A percentile compares a stretch with the other conserved stretches of the same genome.
phyloP scores from a whole-genome alignment of 1,139 yeast genomes.

The Lodderomyces beijingensis region DNA sequence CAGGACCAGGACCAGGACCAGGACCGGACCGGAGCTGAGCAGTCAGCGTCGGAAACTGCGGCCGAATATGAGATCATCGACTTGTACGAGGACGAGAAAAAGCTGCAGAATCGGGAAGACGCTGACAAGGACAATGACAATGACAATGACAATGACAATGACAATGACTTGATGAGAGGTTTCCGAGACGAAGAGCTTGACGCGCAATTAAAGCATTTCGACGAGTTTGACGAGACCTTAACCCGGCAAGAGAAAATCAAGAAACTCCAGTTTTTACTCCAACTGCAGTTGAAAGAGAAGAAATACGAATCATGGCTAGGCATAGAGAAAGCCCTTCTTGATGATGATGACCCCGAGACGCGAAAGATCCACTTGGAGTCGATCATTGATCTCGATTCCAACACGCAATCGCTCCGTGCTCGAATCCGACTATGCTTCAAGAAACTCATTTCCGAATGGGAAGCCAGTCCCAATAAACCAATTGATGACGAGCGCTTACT shows the following conservation, averaged over 20 bases:
- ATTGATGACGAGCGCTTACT: constrained; percentile 18
- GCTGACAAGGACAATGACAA: not conserved
- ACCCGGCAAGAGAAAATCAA: constrained; percentile 11
- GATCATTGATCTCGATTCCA: constrained; percentile 10
- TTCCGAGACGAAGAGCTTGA: constrained; percentile 21
- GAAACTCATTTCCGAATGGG: constrained; percentile 45
- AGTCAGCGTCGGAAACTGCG: no score
- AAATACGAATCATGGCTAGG: constrained; percentile 14
- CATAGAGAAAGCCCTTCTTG: constrained; percentile 10
- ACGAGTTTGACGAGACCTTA: constrained; percentile 7
- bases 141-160: not conserved
- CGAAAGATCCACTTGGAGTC: constrained; percentile 10
- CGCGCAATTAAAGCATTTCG: constrained; percentile 10
- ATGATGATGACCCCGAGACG: constrained; percentile 7
- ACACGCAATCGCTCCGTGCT: constrained; percentile 19
- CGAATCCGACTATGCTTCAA: constrained; percentile 48
- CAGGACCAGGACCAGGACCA: constrained; percentile 1
- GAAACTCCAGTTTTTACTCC: constrained; percentile 11
- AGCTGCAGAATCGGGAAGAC: constrained; percentile 11
- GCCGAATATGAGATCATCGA: not conserved
- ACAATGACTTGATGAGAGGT: constrained; percentile 13
- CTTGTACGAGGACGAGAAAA: constrained; percentile 1
- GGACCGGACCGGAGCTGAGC: constrained; percentile 3
- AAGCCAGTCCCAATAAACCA: constrained; percentile 8
- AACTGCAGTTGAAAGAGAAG: constrained; percentile 9